Conservation (phyloP, 768 basidiomycete genomes). For the Lyophyllum decastes region DNA sequence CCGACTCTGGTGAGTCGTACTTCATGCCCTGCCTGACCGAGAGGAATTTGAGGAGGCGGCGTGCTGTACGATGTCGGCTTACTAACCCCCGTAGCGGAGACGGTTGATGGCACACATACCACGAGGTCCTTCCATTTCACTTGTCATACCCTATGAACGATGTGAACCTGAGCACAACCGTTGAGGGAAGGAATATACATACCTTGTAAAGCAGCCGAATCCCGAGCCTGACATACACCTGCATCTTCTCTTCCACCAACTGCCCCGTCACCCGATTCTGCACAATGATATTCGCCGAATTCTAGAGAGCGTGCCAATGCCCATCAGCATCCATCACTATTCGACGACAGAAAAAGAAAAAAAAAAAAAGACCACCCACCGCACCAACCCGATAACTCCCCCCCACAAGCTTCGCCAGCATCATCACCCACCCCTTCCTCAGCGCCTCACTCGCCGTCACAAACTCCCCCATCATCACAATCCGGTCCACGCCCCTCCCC, state of each 20-base stretch:
- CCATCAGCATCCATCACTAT: conserved; percentile 1
- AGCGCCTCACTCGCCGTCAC: conserved; percentile 95
- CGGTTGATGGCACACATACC: background rate
- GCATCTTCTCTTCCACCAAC: conserved; percentile 98
- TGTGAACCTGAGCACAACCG: too few species aligned
- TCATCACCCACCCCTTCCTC: conserved; percentile 94
- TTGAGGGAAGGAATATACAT: too few species aligned
- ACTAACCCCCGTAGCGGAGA: too few species aligned
- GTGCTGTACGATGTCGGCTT: background rate
- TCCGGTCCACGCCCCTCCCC: conserved; percentile 74
- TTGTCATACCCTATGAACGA: background rate
- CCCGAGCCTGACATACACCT: conserved; percentile 87
- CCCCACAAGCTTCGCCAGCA: conserved; percentile 81
- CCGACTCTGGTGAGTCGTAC: conserved; percentile 86
- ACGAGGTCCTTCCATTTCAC: background rate
- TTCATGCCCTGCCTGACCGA: conserved; percentile 94
- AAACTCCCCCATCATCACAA: conserved; percentile 78
- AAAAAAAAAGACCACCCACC: conserved; percentile 55
- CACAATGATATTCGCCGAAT: conserved; percentile 97
- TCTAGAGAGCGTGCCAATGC: conserved; percentile 45
- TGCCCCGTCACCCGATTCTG: conserved; percentile 92
- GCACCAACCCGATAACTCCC: conserved; percentile 92
- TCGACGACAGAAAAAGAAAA: conserved; percentile 4
- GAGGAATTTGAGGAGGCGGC: conserved; percentile 79
- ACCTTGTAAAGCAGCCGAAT: conserved; percentile 91